A percentile compares a stretch with the other conserved stretches of the same genome.
These are phyloP conservation scores for Flaveria ramosissima DNA, from an alignment of 129 eudicot genomes.

Conservation along the genomic window DNA sequence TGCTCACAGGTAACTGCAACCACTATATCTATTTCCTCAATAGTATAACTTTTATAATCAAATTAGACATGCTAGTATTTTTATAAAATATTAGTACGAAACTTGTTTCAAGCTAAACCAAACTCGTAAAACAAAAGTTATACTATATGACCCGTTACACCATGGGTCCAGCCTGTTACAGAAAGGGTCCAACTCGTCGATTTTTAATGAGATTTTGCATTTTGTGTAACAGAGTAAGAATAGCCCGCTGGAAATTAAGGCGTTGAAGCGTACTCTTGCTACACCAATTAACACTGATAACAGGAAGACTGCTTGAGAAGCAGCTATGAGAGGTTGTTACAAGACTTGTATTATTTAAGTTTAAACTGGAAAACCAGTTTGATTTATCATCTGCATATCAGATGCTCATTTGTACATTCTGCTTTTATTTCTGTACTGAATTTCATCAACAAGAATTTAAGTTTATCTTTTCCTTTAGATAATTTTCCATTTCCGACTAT, in stretches of 20 bases:
- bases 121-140: background rate
- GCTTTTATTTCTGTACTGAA: slow-evolving; percentile 9
- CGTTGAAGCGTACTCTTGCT: slow-evolving; percentile 16
- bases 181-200: background rate
- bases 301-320: slow-evolving; percentile 3
- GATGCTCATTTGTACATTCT: slow-evolving; percentile 13
- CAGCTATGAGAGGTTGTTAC: background rate
- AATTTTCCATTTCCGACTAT: background rate
- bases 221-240: background rate
- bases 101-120: background rate
- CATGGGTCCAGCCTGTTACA: background rate
- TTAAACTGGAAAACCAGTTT: slow-evolving; percentile 2
- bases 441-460: background rate
- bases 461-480: background rate
- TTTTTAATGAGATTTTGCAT: background rate
- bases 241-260: slow-evolving; percentile 2
- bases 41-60: background rate
- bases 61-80: background rate
- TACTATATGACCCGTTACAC: background rate
- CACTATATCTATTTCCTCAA: background rate
- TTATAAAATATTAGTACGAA: background rate
- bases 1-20: slow-evolving; percentile 53
- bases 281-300: background rate
- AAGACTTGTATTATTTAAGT: background rate
- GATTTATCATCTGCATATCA: slow-evolving; percentile 1